Percentiles rank a stretch among this genome's conserved stretches.
Conservation (phyloP, 2,329 filamentous ascomycete genomes). For the Penicillium sp. region DNA sequence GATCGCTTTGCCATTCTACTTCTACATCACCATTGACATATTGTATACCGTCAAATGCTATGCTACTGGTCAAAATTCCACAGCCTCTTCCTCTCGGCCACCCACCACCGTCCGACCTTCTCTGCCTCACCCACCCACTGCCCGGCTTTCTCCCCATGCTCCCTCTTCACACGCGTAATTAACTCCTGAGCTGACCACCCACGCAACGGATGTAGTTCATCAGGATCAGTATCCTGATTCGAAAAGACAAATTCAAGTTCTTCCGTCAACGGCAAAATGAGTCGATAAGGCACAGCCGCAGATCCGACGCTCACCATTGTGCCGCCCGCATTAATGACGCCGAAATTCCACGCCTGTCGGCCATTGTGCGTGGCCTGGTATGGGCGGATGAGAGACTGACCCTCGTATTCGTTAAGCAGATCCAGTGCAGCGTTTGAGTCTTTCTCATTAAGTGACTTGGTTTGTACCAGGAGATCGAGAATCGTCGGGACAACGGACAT, state of each 20-base stretch:
- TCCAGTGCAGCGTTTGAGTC: constrained; percentile 36
- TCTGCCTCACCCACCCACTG: constrained; percentile 37
- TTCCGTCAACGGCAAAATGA: constrained; percentile 74
- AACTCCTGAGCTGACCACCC: constrained; percentile 31
- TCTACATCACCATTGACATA: background rate
- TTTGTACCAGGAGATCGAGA: constrained; percentile 45
- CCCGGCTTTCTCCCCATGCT: constrained; percentile 32
- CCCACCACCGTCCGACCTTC: constrained; percentile 39
- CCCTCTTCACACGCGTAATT: constrained; percentile 20
- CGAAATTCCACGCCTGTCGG: constrained; percentile 33
- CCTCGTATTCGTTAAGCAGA: constrained; percentile 46
- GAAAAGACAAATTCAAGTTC: constrained; percentile 52
- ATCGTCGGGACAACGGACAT: constrained; percentile 47
- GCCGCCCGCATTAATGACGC: constrained; percentile 34
- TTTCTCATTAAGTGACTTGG: constrained; percentile 37
- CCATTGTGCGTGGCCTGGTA: constrained; percentile 36
- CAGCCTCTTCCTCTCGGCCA: constrained; percentile 31
- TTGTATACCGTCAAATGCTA: background rate
- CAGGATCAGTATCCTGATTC: constrained; percentile 31
- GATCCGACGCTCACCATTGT: constrained; percentile 61
- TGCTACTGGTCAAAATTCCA: constrained; percentile 19
- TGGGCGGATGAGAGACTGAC: constrained; percentile 46
- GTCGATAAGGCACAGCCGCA: constrained; percentile 71
- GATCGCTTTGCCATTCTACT: constrained; percentile 13
- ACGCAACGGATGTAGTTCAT: constrained; percentile 31